Conservation (phyloP, 2,329 filamentous ascomycete genomes). For the Fusarium kyushuense region DNA sequence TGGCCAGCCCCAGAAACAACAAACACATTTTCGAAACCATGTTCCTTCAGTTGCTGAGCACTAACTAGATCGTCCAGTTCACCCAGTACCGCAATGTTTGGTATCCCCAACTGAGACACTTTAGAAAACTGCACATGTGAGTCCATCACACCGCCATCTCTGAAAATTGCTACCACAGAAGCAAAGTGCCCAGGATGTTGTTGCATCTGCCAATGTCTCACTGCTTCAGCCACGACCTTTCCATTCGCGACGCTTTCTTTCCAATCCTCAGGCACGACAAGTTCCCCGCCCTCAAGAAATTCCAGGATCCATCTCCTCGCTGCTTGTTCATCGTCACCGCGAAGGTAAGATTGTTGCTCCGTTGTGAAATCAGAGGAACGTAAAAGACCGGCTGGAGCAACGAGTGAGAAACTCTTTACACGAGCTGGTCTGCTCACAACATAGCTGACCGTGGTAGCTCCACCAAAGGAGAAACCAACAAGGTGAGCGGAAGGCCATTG, state of each 20-base stretch:
- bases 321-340: slow-evolving; percentile 47
- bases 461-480: slow-evolving; percentile 65
- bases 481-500: slow-evolving; percentile 59
- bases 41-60: slow-evolving; percentile 18
- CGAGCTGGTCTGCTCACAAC: slow-evolving; percentile 48
- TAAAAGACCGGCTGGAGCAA: slow-evolving; percentile 63
- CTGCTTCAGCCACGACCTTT: slow-evolving; percentile 60
- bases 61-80: slow-evolving; percentile 43
- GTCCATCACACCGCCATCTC: slow-evolving; percentile 60
- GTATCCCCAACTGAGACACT: slow-evolving; percentile 23
- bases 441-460: slow-evolving; percentile 55
- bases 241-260: slow-evolving; percentile 55
- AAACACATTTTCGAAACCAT: slow-evolving; percentile 40
- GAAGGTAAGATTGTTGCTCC: slow-evolving; percentile 42
- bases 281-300: slow-evolving; percentile 58
- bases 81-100: slow-evolving; percentile 40
- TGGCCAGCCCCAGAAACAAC: slow-evolving; percentile 43
- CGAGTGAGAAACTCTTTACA: slow-evolving; percentile 52
- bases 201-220: slow-evolving; percentile 61
- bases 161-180: slow-evolving; percentile 60
- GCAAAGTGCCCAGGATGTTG: slow-evolving; percentile 60
- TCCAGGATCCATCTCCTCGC: slow-evolving; percentile 54
- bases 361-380: slow-evolving; percentile 44
- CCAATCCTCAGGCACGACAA: slow-evolving; percentile 60
- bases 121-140: slow-evolving; percentile 40